Evolutionary conservation across 306 rosid genomes (phyloP).

Genomic region (Prunus mume): DNA sequence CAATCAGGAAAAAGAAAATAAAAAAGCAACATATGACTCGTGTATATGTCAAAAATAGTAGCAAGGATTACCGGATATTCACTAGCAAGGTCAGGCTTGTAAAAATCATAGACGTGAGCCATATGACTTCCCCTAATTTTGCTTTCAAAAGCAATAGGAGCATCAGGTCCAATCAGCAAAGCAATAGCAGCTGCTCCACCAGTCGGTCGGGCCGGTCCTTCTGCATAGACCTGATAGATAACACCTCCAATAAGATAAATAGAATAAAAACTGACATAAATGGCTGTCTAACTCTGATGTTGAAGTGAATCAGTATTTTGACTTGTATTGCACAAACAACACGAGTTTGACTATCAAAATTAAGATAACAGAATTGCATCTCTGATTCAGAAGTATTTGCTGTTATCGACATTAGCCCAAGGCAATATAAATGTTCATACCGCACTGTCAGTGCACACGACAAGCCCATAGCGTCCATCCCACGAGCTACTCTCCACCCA

Average conservation of each 20-base stretch:
- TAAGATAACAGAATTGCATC: neutral
- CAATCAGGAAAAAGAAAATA: neutral
- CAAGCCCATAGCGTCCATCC: slow-evolving; percentile 99
- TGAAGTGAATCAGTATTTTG: neutral
- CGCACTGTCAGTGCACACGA: slow-evolving; percentile 97
- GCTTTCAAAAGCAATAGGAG: slow-evolving; percentile 93
- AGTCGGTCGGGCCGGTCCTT: slow-evolving; percentile 99
- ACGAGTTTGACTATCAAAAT: neutral
- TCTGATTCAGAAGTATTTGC: neutral
- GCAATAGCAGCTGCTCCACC: slow-evolving; percentile 99
- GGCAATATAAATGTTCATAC: slow-evolving; percentile 42
- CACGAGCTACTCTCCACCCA: slow-evolving; percentile 99
- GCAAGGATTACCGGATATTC: slow-evolving; percentile 83
- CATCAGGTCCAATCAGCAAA: slow-evolving; percentile 88
- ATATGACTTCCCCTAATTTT: slow-evolving; percentile 89
- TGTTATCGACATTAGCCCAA: slow-evolving; percentile 12
- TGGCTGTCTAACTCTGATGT: neutral
- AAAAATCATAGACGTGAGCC: slow-evolving; percentile 93
- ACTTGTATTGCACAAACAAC: neutral
- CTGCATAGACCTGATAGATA: slow-evolving; percentile 86
- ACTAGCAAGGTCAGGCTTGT: slow-evolving; percentile 97
- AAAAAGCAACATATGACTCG: neutral
- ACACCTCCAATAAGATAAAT: slow-evolving; percentile 12
- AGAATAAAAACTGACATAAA: neutral
- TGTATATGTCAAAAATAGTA: neutral